Conservation (phyloP, 768 basidiomycete species). For the Myochromella boudieri region DNA sequence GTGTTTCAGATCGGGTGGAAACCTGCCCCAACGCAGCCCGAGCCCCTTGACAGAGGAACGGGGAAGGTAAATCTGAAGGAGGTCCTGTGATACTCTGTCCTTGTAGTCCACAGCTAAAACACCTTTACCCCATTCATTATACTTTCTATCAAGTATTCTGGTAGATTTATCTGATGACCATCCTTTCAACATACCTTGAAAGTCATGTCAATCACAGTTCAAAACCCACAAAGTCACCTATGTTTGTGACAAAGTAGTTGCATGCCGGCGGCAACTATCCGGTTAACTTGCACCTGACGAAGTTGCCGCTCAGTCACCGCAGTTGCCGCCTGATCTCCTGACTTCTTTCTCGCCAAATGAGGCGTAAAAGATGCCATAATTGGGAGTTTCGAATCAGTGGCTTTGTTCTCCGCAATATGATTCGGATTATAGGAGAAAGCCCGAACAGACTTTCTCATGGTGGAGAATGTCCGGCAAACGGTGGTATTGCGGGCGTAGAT, state of each 20-base stretch:
- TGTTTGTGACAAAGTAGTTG: too few relatives aligned
- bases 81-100: constrained; percentile 31
- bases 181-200: neutral
- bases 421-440: neutral
- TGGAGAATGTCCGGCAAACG: neutral
- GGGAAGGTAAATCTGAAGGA: constrained; percentile 45
- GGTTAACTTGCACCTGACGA: constrained; percentile 4
- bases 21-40: constrained; percentile 41
- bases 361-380: constrained; percentile 5
- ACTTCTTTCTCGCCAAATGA: neutral
- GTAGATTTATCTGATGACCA: constrained; percentile 2
- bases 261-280: constrained; percentile 9
- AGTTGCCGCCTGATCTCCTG: constrained; percentile 1
- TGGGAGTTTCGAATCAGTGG: neutral
- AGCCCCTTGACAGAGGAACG: constrained; percentile 44
- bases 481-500: constrained; percentile 9
- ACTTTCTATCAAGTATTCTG: neutral
- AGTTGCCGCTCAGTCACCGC: constrained; percentile 8
- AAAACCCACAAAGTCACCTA: too few relatives aligned
- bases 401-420: too few relatives aligned
- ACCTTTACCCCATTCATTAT: neutral
- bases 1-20: constrained; percentile 45
- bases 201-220: too few relatives aligned
- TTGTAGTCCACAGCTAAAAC: neutral
- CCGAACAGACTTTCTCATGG: neutral